phyloP scores from a whole-genome alignment of 768 basidiomycete species.

The Daedaleopsis nitida region DNA sequence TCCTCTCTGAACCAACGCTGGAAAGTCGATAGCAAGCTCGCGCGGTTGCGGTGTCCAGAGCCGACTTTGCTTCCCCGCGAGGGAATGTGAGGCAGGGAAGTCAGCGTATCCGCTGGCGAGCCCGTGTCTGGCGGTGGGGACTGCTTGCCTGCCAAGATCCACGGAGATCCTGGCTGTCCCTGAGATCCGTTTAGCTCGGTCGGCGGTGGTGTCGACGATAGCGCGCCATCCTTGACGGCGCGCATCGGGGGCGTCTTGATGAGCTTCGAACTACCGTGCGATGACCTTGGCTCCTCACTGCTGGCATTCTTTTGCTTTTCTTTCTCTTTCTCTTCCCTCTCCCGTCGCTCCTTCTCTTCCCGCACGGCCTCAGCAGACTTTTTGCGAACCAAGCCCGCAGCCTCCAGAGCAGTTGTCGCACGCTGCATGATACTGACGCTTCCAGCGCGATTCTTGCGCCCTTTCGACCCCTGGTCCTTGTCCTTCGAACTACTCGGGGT shows the following conservation, averaged over 20 bases:
- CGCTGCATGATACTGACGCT: constrained; percentile 97
- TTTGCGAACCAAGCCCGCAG: constrained; percentile 81
- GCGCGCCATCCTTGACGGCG: constrained; percentile 44
- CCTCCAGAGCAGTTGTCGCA: constrained; percentile 88
- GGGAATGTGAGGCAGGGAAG: constrained; percentile 43
- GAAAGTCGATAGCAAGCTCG: constrained; percentile 83
- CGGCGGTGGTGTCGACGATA: constrained; percentile 51
- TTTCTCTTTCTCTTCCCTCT: constrained; percentile 53
- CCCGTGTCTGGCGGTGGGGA: constrained; percentile 46
- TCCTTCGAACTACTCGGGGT: constrained; percentile 68
- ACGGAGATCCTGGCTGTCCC: constrained; percentile 63
- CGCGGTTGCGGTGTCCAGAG: constrained; percentile 59
- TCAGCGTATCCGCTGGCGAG: constrained; percentile 56
- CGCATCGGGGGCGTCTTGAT: constrained; percentile 71
- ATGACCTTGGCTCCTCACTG: constrained; percentile 61
- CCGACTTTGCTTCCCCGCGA: constrained; percentile 36
- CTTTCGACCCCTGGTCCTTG: constrained; percentile 48
- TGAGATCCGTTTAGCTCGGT: constrained; percentile 30
- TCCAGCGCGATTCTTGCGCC: constrained; percentile 71
- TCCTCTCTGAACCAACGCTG: constrained; percentile 94
- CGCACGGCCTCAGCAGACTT: constrained; percentile 76
- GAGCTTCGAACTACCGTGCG: constrained; percentile 68
- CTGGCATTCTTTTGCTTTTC: constrained; percentile 47
- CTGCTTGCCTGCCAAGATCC: constrained; percentile 63
- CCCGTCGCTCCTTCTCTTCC: constrained; percentile 59